Conservation (phyloP, 2,329 filamentous ascomycete species). For the Harringtonia lauricola region DNA sequence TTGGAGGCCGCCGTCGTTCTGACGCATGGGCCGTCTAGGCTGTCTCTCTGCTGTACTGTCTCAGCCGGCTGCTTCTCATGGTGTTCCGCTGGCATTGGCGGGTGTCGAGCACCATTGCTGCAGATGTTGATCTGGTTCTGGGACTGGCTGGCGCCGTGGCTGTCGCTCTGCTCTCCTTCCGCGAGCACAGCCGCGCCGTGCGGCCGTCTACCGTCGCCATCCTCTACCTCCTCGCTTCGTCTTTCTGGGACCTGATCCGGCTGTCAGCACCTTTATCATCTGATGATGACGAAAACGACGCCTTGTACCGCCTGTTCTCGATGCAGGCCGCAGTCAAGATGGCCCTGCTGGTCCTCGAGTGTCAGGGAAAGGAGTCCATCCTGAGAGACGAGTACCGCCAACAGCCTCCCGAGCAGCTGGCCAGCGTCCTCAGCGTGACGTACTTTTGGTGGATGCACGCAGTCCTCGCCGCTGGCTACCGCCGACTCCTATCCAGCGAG, state of each 20-base stretch:
- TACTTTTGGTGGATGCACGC: slow-evolving; percentile 23
- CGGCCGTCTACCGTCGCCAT: slow-evolving; percentile 2
- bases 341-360: slow-evolving; percentile 9
- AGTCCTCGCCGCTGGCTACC: slow-evolving; percentile 19
- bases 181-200: slow-evolving; percentile 2
- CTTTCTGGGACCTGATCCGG: neutral
- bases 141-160: neutral
- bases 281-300: too few species aligned
- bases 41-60: neutral
- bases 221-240: slow-evolving; percentile 3
- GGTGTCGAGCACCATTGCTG: neutral
- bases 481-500: slow-evolving; percentile 12
- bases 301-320: slow-evolving; percentile 13
- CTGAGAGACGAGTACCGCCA: slow-evolving; percentile 6
- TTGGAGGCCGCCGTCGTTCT: neutral
- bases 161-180: slow-evolving; percentile 4
- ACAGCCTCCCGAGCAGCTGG: slow-evolving; percentile 17
- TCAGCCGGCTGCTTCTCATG: neutral
- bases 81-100: neutral
- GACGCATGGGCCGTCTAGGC: neutral
- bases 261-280: neutral
- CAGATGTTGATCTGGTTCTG: neutral
- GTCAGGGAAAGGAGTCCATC: slow-evolving; percentile 9
- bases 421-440: slow-evolving; percentile 15
- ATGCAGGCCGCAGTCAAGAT: neutral